phyloP scores from a whole-genome alignment of 345 rosid species.

The Eucalyptus regnans region DNA sequence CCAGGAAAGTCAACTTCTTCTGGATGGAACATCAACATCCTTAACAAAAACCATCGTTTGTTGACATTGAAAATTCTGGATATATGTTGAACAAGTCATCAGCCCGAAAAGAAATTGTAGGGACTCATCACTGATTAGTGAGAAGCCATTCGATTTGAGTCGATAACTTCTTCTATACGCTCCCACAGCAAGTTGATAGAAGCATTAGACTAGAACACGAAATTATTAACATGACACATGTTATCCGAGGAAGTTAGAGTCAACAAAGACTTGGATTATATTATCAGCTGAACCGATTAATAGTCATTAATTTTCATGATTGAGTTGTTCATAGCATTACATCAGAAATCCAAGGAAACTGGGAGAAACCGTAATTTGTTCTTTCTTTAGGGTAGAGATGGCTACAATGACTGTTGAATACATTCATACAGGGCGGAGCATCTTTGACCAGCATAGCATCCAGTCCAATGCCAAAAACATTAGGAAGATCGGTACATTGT shows the following conservation, averaged over 20 bases:
- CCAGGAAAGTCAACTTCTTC: not conserved
- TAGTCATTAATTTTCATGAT: not conserved
- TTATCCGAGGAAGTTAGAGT: not conserved
- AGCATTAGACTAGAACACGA: not conserved
- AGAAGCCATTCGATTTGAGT: not conserved
- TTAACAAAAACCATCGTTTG: not conserved
- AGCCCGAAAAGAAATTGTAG: not conserved
- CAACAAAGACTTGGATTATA: not conserved
- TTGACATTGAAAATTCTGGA: not conserved
- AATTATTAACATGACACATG: not conserved
- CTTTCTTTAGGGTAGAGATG: not conserved
- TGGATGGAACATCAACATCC: not conserved
- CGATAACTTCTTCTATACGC: not conserved
- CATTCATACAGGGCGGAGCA: not conserved
- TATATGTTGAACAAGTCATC: not conserved
- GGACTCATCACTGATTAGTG: not conserved
- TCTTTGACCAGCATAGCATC: not conserved
- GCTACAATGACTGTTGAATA: not conserved
- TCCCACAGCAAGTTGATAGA: not conserved
- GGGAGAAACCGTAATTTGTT: not conserved
- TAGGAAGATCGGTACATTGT: not conserved
- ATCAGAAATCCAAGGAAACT: not conserved
- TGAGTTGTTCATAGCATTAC: not conserved
- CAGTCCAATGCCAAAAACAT: not conserved
- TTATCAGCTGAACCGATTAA: not conserved